Base-by-base conservation (phyloP, 306 rosid species). In the Rosa chinensis region DNA sequence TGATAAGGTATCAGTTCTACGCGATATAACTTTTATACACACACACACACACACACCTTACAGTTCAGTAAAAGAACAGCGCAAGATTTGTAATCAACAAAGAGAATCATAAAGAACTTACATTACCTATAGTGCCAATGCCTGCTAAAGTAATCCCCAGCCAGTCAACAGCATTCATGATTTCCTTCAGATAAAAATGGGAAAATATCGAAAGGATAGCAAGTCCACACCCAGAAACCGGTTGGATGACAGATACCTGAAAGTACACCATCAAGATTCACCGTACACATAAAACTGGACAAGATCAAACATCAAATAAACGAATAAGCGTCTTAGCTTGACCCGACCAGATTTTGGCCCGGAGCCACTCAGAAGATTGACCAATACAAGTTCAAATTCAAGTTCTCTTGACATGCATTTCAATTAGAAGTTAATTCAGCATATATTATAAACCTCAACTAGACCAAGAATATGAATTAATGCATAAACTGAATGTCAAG, bases 141-240 rank as follows among this genome's bases (percentile, higher is more conserved):
- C 98, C 99, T 3, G 98, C 99, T 78, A 95, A 84, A 73, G 89
- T 85, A 84, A 95, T 87, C 62, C 97, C 99, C 78, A 91, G 82
- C 99, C 99, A 95, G 82, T 95, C 99, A 85, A 95, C 86, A 76
- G 73, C 85, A 90, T 95, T 92, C 99, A 92, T 92, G 80, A 90
- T 86, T 84, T 95, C 99, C 89, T 95, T 91, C 50, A 95, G 90
- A 87, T 92, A 95, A 84, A 95, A 95, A 87, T 95, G 99, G 68
- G 99, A 95, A 86, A 95, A 95, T 66, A 95, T 43, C 13, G 97
- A 95, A 66, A 95, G 95, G 81, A 95, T 92, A 13, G 99, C 99
- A 76, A 95, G 92, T 79, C 99, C 99, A 83, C 93, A 87, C 59
- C 99, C 99, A 76, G 98, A 95, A 83, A 95, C 97, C 5, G 99